Evolutionary conservation across 2,329 filamentous ascomycete genomes (phyloP).

Genomic region (Alternaria sp.): DNA sequence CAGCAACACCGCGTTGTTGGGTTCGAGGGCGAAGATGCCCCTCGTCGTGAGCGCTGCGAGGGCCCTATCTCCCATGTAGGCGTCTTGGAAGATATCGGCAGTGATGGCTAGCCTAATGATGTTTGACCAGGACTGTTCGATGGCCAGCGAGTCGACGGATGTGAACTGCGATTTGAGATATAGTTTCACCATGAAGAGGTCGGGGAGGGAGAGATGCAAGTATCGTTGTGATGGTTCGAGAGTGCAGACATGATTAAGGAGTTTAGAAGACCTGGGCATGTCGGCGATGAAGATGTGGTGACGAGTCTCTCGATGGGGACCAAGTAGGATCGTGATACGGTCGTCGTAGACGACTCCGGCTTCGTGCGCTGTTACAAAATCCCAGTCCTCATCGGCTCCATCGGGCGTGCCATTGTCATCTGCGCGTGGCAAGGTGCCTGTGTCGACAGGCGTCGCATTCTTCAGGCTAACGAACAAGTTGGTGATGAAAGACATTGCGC

Average conservation of each 20-base stretch:
- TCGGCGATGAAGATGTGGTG: conserved; percentile 3
- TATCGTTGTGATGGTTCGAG: not conserved
- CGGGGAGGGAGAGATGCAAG: not conserved
- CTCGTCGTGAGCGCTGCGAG: not conserved
- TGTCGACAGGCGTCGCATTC: not conserved
- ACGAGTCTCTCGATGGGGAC: not conserved
- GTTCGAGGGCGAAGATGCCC: not conserved
- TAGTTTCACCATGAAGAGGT: not conserved
- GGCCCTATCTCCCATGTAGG: not conserved
- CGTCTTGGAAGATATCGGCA: not conserved
- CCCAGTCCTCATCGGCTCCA: not conserved
- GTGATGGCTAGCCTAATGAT: conserved; percentile 7
- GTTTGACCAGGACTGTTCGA: not conserved
- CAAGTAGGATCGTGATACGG: conserved; percentile 6
- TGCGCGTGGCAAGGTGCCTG: not conserved
- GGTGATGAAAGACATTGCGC: not conserved
- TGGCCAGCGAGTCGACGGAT: not conserved
- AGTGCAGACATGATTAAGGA: not conserved
- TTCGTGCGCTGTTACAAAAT: conserved; percentile 1
- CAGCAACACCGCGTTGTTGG: not conserved
- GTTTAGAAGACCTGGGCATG: not conserved
- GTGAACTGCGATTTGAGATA: not conserved
- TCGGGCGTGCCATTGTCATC: not conserved
- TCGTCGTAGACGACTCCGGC: not conserved
- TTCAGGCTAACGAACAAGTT: not conserved